Conservation (phyloP, 148 eudicot species). For the Chenopodium suecicum region DNA sequence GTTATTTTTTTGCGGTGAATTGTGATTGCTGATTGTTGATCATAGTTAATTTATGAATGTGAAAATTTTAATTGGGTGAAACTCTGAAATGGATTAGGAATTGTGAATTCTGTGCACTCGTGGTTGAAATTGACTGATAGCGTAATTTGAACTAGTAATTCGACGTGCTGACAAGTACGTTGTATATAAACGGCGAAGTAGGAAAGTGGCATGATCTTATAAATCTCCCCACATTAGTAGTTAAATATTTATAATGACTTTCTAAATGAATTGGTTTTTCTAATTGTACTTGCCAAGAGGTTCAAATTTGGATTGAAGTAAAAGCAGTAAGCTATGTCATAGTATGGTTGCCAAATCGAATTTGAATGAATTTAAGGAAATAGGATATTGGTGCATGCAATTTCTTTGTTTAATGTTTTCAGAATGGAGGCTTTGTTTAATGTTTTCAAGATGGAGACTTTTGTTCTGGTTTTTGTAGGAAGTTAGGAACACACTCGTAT, state of each 20-base stretch:
- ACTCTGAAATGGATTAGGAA: too few species aligned
- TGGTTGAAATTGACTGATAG: neutral
- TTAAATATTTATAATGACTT: neutral
- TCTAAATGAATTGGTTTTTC: neutral
- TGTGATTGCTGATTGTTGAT: too few species aligned
- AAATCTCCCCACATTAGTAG: neutral
- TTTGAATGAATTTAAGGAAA: neutral
- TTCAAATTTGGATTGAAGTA: neutral
- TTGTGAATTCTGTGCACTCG: too few species aligned
- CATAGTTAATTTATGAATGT: neutral
- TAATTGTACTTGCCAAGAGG: neutral
- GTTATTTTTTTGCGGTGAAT: too few species aligned
- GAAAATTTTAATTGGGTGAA: neutral
- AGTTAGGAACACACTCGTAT: neutral
- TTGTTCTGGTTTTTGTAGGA: neutral
- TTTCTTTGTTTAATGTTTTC: neutral
- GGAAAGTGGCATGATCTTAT: too few species aligned
- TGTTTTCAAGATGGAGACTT: neutral
- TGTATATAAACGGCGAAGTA: too few species aligned
- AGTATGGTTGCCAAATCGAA: neutral
- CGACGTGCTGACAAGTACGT: neutral
- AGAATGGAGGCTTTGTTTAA: too few species aligned
- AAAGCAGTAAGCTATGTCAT: neutral
- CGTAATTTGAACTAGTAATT: neutral
- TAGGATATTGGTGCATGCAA: neutral